Conservation (phyloP, 2,329 filamentous ascomycete genomes). For the Fusarium citri region DNA sequence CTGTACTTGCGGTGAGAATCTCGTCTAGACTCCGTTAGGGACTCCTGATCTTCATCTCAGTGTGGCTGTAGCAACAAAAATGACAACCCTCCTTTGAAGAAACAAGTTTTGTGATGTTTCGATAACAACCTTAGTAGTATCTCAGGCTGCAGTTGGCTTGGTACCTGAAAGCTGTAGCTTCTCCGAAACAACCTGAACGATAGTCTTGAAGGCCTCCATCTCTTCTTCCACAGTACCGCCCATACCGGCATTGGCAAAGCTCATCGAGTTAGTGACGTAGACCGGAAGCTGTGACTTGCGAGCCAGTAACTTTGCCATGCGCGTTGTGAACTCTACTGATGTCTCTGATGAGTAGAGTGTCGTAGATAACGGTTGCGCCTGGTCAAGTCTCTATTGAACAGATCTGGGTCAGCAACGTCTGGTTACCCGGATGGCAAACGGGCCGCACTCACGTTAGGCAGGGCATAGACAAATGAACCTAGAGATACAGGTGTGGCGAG, state of each 20-base stretch:
- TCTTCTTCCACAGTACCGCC: slow-evolving; percentile 91
- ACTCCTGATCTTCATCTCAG: neutral
- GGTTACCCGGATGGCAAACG: slow-evolving; percentile 9
- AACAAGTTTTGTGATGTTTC: neutral
- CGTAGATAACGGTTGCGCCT: slow-evolving; percentile 77
- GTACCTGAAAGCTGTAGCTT: slow-evolving; percentile 43
- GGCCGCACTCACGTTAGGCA: slow-evolving; percentile 78
- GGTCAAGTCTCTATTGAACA: slow-evolving; percentile 59
- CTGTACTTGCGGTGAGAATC: neutral
- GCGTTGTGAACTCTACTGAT: slow-evolving; percentile 86
- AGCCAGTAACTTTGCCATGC: slow-evolving; percentile 86
- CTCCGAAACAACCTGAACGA: slow-evolving; percentile 73
- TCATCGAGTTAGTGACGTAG: slow-evolving; percentile 93
- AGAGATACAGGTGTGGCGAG: slow-evolving; percentile 66
- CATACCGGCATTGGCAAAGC: slow-evolving; percentile 77
- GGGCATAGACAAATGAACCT: slow-evolving; percentile 92
- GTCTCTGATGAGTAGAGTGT: slow-evolving; percentile 80
- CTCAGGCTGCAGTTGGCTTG: slow-evolving; percentile 13
- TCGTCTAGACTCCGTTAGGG: neutral
- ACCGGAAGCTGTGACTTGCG: slow-evolving; percentile 77
- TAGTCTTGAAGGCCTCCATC: slow-evolving; percentile 84
- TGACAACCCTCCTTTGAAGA: neutral
- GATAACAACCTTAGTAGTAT: neutral
- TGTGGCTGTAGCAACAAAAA: neutral
- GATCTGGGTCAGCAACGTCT: slow-evolving; percentile 22